phyloP scores from a whole-genome alignment of 192 early-diverging fungal species.

The Diversispora eburnea region DNA sequence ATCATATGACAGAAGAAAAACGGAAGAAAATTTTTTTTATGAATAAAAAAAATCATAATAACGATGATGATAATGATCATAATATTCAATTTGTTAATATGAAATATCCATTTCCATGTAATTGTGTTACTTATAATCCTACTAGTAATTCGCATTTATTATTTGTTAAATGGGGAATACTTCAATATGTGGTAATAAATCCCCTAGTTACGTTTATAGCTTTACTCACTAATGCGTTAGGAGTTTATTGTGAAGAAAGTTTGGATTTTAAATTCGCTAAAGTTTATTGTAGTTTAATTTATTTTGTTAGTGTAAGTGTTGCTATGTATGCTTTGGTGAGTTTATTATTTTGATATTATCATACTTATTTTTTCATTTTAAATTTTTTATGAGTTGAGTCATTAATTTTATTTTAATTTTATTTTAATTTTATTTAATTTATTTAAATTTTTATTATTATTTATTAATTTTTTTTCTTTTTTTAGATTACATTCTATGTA shows the following conservation, averaged over 20 bases:
- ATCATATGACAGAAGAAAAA: slow-evolving; percentile 13
- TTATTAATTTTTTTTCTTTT: not conserved
- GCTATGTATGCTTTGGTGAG: slow-evolving; percentile 71
- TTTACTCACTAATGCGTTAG: slow-evolving; percentile 54
- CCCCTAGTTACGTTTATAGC: slow-evolving; percentile 58
- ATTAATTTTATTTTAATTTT: not conserved
- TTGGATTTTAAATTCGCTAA: not conserved
- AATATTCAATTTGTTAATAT: too few species aligned
- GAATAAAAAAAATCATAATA: too few species aligned
- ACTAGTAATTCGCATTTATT: not conserved
- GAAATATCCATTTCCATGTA: not conserved
- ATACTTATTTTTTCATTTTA: too few species aligned
- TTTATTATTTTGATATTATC: slow-evolving; percentile 47
- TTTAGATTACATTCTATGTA: not conserved
- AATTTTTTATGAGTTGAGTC: too few species aligned
- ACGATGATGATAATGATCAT: too few species aligned
- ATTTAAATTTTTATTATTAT: not conserved
- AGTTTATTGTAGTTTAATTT: slow-evolving; percentile 45
- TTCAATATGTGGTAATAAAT: slow-evolving; percentile 70
- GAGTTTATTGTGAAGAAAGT: slow-evolving; percentile 55
- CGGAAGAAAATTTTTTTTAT: slow-evolving; percentile 29
- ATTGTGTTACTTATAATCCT: not conserved
- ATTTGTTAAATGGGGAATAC: slow-evolving; percentile 60
- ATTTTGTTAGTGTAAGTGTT: slow-evolving; percentile 60
- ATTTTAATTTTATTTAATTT: not conserved